phyloP scores from a whole-genome alignment of 805 yeast species.

The Torulaspora franciscae region DNA sequence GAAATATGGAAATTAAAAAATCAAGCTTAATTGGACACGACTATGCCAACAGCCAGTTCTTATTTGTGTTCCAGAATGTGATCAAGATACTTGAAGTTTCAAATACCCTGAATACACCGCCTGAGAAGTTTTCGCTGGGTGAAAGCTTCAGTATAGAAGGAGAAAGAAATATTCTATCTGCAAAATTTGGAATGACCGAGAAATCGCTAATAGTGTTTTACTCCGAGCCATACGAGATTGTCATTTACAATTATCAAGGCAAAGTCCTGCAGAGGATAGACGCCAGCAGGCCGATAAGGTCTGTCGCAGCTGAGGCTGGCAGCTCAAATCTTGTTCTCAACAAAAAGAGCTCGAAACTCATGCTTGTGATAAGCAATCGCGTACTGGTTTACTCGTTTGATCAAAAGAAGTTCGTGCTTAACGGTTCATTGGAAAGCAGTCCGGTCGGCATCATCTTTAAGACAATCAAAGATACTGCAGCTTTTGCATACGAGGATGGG shows the following conservation, averaged over 20 bases:
- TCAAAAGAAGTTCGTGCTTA: conserved; percentile 25
- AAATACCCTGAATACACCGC: conserved; percentile 3
- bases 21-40: conserved; percentile 21
- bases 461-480: conserved; percentile 15
- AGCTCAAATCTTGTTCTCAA: conserved; percentile 19
- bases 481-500: conserved; percentile 23
- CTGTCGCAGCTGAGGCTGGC: conserved; percentile 5
- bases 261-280: conserved; percentile 25
- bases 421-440: conserved; percentile 11
- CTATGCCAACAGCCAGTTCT: conserved; percentile 30
- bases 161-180: conserved; percentile 13
- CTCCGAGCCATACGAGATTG: conserved; percentile 21
- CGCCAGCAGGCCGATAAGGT: conserved; percentile 14
- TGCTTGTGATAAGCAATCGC: conserved; percentile 25
- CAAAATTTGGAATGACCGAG: conserved; percentile 33
- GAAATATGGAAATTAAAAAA: conserved; percentile 5
- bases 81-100: conserved; percentile 13
- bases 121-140: conserved; percentile 10
- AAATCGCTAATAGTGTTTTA: conserved; percentile 30
- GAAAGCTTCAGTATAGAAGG: conserved; percentile 14
- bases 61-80: conserved; percentile 16
- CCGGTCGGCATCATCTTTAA: conserved; percentile 17
- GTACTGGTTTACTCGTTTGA: conserved; percentile 32
- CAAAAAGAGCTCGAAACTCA: conserved; percentile 30
- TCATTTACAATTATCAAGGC: conserved; percentile 31